phyloP scores from a whole-genome alignment of 2,329 filamentous ascomycete species.

The Rugonectria rugulosa region DNA sequence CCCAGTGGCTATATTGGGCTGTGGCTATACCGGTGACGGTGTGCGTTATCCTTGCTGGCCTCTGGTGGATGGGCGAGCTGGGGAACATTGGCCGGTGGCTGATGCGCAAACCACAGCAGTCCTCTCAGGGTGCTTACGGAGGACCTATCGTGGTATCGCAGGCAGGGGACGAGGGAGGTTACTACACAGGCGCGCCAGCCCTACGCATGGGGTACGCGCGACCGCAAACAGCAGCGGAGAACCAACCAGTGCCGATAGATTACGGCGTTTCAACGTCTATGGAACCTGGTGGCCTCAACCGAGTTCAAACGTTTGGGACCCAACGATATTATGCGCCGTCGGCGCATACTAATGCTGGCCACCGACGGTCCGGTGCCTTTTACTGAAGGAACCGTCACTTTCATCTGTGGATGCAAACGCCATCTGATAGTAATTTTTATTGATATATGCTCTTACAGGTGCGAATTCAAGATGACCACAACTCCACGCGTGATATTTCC shows the following conservation, averaged over 20 bases:
- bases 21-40: slow-evolving; percentile 56
- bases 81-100: slow-evolving; percentile 44
- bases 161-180: slow-evolving; percentile 16
- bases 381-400: too few species aligned
- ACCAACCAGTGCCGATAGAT: neutral
- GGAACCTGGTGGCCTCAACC: neutral
- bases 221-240: neutral
- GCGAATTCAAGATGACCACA: slow-evolving; percentile 17
- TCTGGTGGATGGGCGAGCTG: slow-evolving; percentile 55
- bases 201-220: slow-evolving; percentile 14
- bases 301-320: neutral
- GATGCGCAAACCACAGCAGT: slow-evolving; percentile 25
- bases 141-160: slow-evolving; percentile 21
- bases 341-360: neutral
- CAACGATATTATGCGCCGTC: neutral
- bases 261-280: neutral
- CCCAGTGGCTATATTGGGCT: slow-evolving; percentile 60
- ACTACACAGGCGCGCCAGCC: slow-evolving; percentile 4
- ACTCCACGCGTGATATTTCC: slow-evolving; percentile 23
- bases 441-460: neutral
- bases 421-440: too few species aligned
- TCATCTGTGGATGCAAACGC: too few species aligned
- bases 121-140: slow-evolving; percentile 18
- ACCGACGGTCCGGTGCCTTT: too few species aligned
- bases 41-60: slow-evolving; percentile 46